phyloP scores from a whole-genome alignment of 2,329 filamentous ascomycete species.

The Xylaria sp. region DNA sequence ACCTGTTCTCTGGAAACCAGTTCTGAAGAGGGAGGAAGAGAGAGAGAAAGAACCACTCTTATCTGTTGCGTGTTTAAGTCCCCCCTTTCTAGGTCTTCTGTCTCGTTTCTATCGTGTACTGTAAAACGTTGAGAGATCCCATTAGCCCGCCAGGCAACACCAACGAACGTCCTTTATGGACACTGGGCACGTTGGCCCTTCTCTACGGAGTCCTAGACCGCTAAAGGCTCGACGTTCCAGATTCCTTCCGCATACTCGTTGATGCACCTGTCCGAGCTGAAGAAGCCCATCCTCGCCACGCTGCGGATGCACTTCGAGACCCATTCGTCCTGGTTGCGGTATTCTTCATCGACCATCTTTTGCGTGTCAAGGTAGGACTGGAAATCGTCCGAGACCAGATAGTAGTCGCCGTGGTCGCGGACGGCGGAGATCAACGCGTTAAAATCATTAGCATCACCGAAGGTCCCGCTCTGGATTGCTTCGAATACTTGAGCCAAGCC shows the following conservation, averaged over 20 bases:
- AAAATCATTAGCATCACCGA: constrained; percentile 80
- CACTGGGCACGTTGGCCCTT: too few species aligned
- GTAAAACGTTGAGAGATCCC: too few species aligned
- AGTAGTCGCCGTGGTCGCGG: constrained; percentile 93
- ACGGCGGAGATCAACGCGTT: constrained; percentile 82
- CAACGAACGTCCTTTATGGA: too few species aligned
- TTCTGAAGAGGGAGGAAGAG: neutral
- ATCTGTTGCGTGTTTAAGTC: neutral
- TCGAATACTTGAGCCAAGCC: constrained; percentile 81
- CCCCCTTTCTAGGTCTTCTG: neutral
- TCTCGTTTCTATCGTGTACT: constrained; percentile 5
- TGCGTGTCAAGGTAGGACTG: constrained; percentile 93
- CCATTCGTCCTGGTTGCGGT: constrained; percentile 92
- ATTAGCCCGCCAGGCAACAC: too few species aligned
- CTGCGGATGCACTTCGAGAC: constrained; percentile 85
- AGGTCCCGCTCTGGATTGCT: constrained; percentile 76
- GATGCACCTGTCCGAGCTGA: constrained; percentile 92
- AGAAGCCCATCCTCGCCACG: constrained; percentile 96
- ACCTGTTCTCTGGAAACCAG: neutral
- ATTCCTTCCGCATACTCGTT: constrained; percentile 96
- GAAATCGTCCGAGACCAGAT: constrained; percentile 97
- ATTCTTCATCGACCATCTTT: constrained; percentile 85
- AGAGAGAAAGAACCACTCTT: neutral
- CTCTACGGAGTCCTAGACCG: constrained; percentile 40
- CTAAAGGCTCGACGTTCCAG: constrained; percentile 91